Conservation (phyloP, 306 rosid species). For the Herpetospermum pedunculosum region DNA sequence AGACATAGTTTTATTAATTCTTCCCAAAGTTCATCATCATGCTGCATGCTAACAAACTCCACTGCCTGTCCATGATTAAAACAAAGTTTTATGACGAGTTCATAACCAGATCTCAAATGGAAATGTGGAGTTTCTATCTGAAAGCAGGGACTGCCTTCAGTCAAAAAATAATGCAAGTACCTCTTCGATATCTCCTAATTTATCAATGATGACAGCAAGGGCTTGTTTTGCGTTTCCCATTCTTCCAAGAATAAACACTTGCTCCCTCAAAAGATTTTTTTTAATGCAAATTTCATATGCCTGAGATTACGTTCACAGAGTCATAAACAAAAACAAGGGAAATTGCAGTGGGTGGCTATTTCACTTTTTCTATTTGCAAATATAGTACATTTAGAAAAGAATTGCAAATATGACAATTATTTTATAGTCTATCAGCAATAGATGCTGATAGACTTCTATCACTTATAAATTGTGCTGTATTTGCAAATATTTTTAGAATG, state of each 20-base stretch:
- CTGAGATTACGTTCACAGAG: slow-evolving; percentile 27
- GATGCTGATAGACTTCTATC: too few relatives aligned
- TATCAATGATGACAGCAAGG: slow-evolving; percentile 65
- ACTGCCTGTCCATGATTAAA: slow-evolving; percentile 43
- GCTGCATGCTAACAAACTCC: slow-evolving; percentile 55
- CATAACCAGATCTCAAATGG: neutral
- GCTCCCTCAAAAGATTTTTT: slow-evolving; percentile 71
- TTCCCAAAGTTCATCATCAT: slow-evolving; percentile 60
- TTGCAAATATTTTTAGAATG: too few relatives aligned
- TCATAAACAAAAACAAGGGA: too few relatives aligned
- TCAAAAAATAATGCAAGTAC: slow-evolving; percentile 27
- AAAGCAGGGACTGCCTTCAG: slow-evolving; percentile 12
- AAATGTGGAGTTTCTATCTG: neutral
- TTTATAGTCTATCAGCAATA: too few relatives aligned
- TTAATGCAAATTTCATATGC: slow-evolving; percentile 69
- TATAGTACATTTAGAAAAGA: too few relatives aligned
- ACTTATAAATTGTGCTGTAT: too few relatives aligned
- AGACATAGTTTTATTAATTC: slow-evolving; percentile 47
- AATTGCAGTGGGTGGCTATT: too few relatives aligned
- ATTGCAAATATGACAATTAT: too few relatives aligned
- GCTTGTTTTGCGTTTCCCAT: slow-evolving; percentile 95
- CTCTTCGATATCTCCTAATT: slow-evolving; percentile 89
- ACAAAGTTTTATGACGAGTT: slow-evolving; percentile 6
- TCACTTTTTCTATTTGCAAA: too few relatives aligned
- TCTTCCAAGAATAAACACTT: slow-evolving; percentile 88